Base-by-base conservation (phyloP, 2,329 filamentous ascomycete species). In the Trichoderma guizhouense region DNA sequence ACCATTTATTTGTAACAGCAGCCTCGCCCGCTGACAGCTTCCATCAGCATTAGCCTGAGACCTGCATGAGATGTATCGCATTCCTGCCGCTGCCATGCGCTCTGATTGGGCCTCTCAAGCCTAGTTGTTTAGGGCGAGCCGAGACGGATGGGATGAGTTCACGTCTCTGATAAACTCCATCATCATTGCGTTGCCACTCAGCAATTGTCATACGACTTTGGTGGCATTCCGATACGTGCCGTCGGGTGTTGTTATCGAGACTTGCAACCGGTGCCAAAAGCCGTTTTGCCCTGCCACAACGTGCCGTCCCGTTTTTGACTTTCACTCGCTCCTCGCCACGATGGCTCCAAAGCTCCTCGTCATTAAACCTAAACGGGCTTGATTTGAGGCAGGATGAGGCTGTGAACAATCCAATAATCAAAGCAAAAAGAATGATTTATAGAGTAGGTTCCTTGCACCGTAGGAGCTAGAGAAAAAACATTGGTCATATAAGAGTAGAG, bases 61-160 rank as follows among this genome's bases (percentile, higher is more conserved):
- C 55, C 12, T 61, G 55, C 26, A 61, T 69, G 66, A 51, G 66
- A 69, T 43, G 55, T 34, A 53, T 61, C 39, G 39, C 67, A 69
- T 69, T 69, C 67, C 57, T 69, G 43, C 28, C 67, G 3, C 5
- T 12, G 39, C 28, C 57, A 12, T 26, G 39, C 55, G 12, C 28
- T 58, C n/a, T 62, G 55, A 62, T 53, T 62, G 57, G 57, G 21
- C 4, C 21, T 69, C 2, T 39, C 11, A 36, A 7, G 24, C 32
- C 39, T 21, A 53, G 21, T 34, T 69, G 28, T 18, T 28, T 36
- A 58, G 30, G 43, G 51, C 47, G 47, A 60, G n/a, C 47, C 28
- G 47, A 66, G 47, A 47, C 63, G 34, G 60, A 39, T 24, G 30
- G 34, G 58, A 39, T 24, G 30, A 39, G 32, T 24, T 62, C 58